Conservation (phyloP, 225 moss, liverwort and hornwort species). For the Bryoerythrophyllum caledonicum region DNA sequence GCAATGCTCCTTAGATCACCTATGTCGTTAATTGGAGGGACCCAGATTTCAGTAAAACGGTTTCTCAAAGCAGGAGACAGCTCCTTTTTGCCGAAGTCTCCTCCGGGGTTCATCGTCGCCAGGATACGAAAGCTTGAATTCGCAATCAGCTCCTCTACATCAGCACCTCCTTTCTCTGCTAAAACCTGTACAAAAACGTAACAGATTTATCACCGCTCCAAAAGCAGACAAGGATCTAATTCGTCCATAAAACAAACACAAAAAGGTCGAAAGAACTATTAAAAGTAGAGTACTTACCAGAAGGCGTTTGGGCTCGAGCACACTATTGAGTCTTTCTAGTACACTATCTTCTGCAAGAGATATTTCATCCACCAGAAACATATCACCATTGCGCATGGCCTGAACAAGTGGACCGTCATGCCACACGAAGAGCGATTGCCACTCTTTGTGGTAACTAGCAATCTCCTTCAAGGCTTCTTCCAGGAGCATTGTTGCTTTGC, state of each 20-base stretch:
- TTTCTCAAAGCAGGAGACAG: conserved; percentile 94
- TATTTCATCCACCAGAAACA: conserved; percentile 96
- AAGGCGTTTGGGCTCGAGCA: conserved; percentile 90
- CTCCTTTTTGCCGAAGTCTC: conserved; percentile 97
- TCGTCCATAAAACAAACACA: conserved; percentile 5
- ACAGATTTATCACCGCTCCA: conserved; percentile 16
- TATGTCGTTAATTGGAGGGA: conserved; percentile 76
- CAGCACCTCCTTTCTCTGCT: conserved; percentile 87
- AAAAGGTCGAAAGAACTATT: neutral
- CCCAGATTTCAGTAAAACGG: conserved; percentile 97
- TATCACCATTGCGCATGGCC: conserved; percentile 90
- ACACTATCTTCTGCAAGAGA: conserved; percentile 99
- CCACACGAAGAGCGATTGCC: conserved; percentile 94
- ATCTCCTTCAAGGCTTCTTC: conserved; percentile 62
- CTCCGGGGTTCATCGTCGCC: conserved; percentile 98
- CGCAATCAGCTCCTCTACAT: conserved; percentile 81
- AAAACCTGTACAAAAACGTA: conserved; percentile 61
- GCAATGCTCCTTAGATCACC: conserved; percentile 79
- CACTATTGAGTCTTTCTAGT: conserved; percentile 89
- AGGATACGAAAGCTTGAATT: conserved; percentile 69
- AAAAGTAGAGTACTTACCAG: conserved; percentile 51
- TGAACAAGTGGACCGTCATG: conserved; percentile 93
- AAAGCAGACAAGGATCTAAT: conserved; percentile 16
- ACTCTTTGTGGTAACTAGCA: conserved; percentile 61
- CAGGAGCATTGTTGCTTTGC: conserved; percentile 32